A percentile compares a stretch with the other conserved stretches of the same genome.
These are phyloP conservation scores for Aspergillus intermedius DNA, from an alignment of 2,329 filamentous ascomycete species.

Conservation along the genomic window DNA sequence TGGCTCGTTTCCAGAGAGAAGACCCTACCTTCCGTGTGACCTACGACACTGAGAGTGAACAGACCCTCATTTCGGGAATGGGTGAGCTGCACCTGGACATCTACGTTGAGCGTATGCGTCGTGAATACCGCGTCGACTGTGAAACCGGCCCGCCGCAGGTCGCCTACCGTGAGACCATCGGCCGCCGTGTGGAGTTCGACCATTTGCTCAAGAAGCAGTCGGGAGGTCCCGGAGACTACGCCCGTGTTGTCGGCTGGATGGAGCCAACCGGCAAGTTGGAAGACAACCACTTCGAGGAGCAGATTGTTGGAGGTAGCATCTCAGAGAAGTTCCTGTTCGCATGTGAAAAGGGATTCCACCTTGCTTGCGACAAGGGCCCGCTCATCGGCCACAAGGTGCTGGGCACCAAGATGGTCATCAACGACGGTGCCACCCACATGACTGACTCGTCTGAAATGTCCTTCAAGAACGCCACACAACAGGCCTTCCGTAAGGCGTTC, in stretches of 20 bases:
- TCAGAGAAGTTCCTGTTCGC: slow-evolving; percentile 93
- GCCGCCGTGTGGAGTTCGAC: slow-evolving; percentile 73
- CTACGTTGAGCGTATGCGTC: slow-evolving; percentile 91
- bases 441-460: slow-evolving; percentile 96
- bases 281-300: slow-evolving; percentile 76
- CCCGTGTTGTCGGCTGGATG: slow-evolving; percentile 84
- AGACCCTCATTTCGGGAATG: slow-evolving; percentile 98
- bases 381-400: slow-evolving; percentile 90
- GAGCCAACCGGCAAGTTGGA: slow-evolving; percentile 71
- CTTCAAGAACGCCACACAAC: slow-evolving; percentile 89
- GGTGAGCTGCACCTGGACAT: slow-evolving; percentile 95
- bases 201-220: slow-evolving; percentile 92
- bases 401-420: slow-evolving; percentile 82
- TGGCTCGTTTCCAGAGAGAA: slow-evolving; percentile 97
- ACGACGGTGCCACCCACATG: slow-evolving; percentile 93
- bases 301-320: slow-evolving; percentile 83
- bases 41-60: slow-evolving; percentile 84
- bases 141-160: slow-evolving; percentile 94
- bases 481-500: slow-evolving; percentile 95
- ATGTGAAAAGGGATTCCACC: slow-evolving; percentile 89
- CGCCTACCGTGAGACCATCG: slow-evolving; percentile 92
- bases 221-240: slow-evolving; percentile 91
- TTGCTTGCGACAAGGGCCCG: slow-evolving; percentile 76
- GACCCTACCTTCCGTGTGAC: slow-evolving; percentile 95
- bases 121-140: slow-evolving; percentile 95